These are phyloP conservation scores for Elongisporangium undulatum DNA, from an alignment of 352 stramenopile species.

Conservation along the genomic window DNA sequence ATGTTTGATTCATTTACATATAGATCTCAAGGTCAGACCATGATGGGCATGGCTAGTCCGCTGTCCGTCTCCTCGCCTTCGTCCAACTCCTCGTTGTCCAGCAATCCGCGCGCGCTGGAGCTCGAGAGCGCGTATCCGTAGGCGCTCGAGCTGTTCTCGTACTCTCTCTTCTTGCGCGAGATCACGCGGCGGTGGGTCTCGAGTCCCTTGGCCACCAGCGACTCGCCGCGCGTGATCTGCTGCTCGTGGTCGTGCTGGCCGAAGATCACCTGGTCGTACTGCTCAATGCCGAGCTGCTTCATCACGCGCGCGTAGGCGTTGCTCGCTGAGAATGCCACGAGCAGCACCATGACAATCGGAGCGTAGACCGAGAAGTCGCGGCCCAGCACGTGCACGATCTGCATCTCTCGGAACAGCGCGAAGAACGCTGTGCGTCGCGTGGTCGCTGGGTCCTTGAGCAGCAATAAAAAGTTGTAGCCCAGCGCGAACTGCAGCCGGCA, in stretches of 20 bases:
- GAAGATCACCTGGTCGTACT: constrained; percentile 58
- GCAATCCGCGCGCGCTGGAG: constrained; percentile 5
- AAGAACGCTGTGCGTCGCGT: constrained; percentile 51
- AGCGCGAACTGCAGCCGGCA: constrained; percentile 69
- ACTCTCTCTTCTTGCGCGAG: constrained; percentile 28
- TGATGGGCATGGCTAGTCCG: background rate
- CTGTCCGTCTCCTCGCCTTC: background rate
- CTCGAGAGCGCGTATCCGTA: constrained; percentile 24
- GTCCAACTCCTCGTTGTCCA: background rate
- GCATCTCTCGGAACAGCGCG: constrained; percentile 45
- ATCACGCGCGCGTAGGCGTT: constrained; percentile 57
- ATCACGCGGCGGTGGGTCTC: constrained; percentile 34
- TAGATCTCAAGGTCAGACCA: background rate
- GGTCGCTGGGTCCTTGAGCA: constrained; percentile 33
- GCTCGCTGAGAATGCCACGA: constrained; percentile 37
- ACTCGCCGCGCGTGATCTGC: constrained; percentile 41
- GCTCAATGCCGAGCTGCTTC: constrained; percentile 48
- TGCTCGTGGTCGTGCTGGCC: constrained; percentile 26
- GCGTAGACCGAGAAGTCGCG: constrained; percentile 52
- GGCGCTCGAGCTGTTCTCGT: constrained; percentile 14
- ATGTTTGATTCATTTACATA: no score
- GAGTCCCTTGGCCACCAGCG: constrained; percentile 43
- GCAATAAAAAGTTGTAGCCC: constrained; percentile 59
- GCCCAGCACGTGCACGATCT: constrained; percentile 51
- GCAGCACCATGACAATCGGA: constrained; percentile 44